Evolutionary conservation across 371 early-diverging fungal species (phyloP).

Genomic region (Rhizopus sp.): DNA sequence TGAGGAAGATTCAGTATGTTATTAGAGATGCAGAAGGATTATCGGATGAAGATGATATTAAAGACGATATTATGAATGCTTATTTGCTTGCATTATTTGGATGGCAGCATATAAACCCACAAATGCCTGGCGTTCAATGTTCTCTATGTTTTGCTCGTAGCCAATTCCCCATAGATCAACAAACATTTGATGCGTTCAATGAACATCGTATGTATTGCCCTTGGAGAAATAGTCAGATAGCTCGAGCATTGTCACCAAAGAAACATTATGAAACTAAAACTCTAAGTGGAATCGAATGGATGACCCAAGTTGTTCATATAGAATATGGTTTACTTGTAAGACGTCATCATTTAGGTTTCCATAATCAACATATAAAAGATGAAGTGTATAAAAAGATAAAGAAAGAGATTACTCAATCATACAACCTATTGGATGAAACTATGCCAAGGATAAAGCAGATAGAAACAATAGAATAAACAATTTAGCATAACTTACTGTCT

Average conservation of each 20-base stretch:
- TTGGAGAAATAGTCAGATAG: conserved; percentile 13
- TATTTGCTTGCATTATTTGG: conserved; percentile 22
- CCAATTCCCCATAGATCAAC: conserved; percentile 2
- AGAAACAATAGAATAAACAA: neutral
- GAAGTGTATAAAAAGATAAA: neutral
- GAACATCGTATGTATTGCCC: conserved; percentile 21
- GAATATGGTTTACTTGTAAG: conserved; percentile 10
- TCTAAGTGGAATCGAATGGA: conserved; percentile 17
- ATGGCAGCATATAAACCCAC: conserved; percentile 9
- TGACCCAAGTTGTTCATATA: conserved; percentile 11
- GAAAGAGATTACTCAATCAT: neutral
- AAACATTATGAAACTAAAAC: neutral
- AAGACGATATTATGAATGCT: neutral
- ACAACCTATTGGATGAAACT: neutral
- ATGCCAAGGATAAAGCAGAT: neutral
- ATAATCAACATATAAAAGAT: neutral
- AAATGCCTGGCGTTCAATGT: conserved; percentile 10
- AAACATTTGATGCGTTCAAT: conserved; percentile 4
- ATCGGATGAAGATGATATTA: neutral
- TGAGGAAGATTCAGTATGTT: conserved; percentile 4
- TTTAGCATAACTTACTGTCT: neutral
- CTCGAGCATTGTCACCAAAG: conserved; percentile 2
- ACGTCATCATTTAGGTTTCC: neutral
- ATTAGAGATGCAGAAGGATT: conserved; percentile 10
- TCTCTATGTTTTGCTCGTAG: conserved; percentile 13